Evolutionary conservation across 208 protist species (phyloP).

Genomic region (Acanthamoeba triangularis): DNA sequence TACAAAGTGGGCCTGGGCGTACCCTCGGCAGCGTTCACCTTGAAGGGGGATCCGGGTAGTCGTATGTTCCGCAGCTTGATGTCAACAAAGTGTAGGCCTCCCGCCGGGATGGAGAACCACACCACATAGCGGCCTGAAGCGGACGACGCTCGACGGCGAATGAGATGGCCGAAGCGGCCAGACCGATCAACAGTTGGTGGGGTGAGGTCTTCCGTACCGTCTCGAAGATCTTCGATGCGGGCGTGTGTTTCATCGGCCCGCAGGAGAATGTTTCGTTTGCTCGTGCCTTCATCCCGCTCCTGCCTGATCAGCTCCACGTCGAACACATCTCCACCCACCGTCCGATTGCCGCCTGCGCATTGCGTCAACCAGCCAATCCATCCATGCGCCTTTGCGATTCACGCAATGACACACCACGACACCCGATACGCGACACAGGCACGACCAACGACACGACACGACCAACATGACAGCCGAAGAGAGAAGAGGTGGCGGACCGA

Average conservation of each 20-base stretch:
- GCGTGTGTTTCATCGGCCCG: not conserved
- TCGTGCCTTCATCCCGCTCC: slow-evolving; percentile 26
- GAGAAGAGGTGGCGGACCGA: not conserved
- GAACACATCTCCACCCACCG: slow-evolving; percentile 17
- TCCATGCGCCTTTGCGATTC: too few relatives aligned
- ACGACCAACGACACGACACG: too few relatives aligned
- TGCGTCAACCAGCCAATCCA: too few relatives aligned
- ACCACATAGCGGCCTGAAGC: not conserved
- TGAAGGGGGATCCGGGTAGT: not conserved
- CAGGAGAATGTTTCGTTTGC: slow-evolving; percentile 10
- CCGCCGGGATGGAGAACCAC: not conserved
- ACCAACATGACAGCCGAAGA: too few relatives aligned
- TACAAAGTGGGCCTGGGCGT: not conserved
- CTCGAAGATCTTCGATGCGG: slow-evolving; percentile 31
- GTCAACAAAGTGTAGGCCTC: not conserved
- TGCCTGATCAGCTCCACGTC: slow-evolving; percentile 33
- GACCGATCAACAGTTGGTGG: not conserved
- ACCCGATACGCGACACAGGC: not conserved
- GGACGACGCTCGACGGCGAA: not conserved
- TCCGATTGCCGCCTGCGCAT: not conserved
- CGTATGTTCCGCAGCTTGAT: not conserved
- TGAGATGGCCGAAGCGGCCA: not conserved
- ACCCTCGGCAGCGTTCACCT: not conserved
- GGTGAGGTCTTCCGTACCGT: not conserved
- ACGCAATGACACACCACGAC: not conserved